A percentile compares a stretch with the other conserved stretches of the same genome.
Evolutionary conservation across 2,329 filamentous ascomycete genomes (phyloP).

Genomic region (Talaromyces funiculosus): DNA sequence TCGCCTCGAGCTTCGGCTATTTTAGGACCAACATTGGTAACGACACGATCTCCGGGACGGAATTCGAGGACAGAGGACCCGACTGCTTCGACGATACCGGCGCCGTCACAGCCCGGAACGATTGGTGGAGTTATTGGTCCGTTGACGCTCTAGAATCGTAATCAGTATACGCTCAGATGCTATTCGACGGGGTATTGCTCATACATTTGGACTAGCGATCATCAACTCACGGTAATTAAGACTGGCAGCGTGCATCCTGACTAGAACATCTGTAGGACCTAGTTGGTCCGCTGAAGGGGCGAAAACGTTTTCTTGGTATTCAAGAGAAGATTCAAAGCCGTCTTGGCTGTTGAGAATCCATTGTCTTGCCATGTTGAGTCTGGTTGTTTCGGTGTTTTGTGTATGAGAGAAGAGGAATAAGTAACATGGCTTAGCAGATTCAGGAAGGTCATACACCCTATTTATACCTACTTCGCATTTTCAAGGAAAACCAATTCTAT

Average conservation of each 20-base stretch:
- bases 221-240: conserved; percentile 12
- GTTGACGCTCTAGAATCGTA: background rate
- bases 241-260: conserved; percentile 2
- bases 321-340: conserved; percentile 31
- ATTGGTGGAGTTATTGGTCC: conserved; percentile 6
- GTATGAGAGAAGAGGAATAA: background rate
- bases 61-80: conserved; percentile 44
- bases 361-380: conserved; percentile 25
- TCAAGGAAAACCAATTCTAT: too few relatives aligned
- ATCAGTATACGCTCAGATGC: background rate
- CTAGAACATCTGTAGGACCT: conserved; percentile 7
- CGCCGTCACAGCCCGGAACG: conserved; percentile 58
- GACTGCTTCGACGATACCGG: conserved; percentile 54
- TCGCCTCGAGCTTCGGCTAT: conserved; percentile 42
- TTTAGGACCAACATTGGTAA: conserved; percentile 18
- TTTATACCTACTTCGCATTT: too few relatives aligned
- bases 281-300: background rate
- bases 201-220: conserved; percentile 4
- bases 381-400: background rate
- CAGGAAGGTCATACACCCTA: background rate
- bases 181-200: background rate
- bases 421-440: background rate
- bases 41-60: conserved; percentile 10
- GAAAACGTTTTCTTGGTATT: conserved; percentile 24
- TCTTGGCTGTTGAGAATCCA: conserved; percentile 31